Percentiles rank a stretch among this genome's conserved stretches.
These are phyloP conservation scores for Xylaria polymorpha DNA, from an alignment of 2,329 filamentous ascomycete genomes.

Conservation along the genomic window DNA sequence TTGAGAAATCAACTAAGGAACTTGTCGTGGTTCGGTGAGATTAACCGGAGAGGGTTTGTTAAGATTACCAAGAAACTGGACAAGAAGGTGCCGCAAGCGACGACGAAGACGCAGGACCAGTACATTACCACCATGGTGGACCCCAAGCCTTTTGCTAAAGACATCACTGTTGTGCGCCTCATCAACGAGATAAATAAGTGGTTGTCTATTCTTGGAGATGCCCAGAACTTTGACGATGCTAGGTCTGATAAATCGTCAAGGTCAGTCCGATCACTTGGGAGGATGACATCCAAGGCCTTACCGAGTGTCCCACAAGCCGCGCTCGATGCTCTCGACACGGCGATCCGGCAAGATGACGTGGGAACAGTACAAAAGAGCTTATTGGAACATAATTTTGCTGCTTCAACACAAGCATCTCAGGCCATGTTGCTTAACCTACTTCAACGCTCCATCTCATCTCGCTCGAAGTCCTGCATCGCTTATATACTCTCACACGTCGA, in stretches of 20 bases:
- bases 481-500: conserved; percentile 75
- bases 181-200: conserved; percentile 84
- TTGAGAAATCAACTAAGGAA: conserved; percentile 88
- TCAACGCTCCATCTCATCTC: conserved; percentile 78
- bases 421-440: conserved; percentile 81
- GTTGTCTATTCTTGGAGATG: conserved; percentile 84
- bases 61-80: conserved; percentile 99
- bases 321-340: conserved; percentile 77
- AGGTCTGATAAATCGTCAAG: conserved; percentile 78
- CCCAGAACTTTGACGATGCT: conserved; percentile 79
- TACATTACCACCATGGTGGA: conserved; percentile 94
- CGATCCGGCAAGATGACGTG: conserved; percentile 76
- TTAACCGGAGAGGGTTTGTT: conserved; percentile 92
- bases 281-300: conserved; percentile 79
- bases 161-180: conserved; percentile 61
- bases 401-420: conserved; percentile 67
- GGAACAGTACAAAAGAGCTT: conserved; percentile 67
- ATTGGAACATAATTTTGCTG: conserved; percentile 65
- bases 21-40: conserved; percentile 96
- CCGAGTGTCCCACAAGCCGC: conserved; percentile 75
- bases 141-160: conserved; percentile 86
- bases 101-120: conserved; percentile 77
- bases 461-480: conserved; percentile 76
- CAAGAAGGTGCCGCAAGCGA: conserved; percentile 84
- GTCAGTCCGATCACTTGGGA: conserved; percentile 77